These are phyloP conservation scores for Tulasnella sp. DNA, from an alignment of 768 basidiomycete species.

Conservation along the genomic window DNA sequence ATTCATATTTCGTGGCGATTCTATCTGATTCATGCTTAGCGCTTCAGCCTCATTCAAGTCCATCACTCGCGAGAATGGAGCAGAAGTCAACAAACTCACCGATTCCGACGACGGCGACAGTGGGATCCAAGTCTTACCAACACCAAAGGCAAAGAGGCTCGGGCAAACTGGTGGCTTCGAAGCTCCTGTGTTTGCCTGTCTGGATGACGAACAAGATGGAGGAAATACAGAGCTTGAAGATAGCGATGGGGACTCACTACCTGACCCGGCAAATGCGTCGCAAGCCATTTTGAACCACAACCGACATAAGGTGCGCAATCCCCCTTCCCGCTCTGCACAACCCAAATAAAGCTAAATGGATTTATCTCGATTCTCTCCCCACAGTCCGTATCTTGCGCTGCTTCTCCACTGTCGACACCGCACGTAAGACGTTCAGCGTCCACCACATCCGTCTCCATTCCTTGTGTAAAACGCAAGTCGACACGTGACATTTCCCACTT, in stretches of 20 bases:
- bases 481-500: not conserved
- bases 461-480: not conserved
- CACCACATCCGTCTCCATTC: not conserved
- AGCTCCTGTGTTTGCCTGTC: not conserved
- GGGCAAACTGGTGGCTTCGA: not conserved
- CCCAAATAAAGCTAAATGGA: too few relatives aligned
- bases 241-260: not conserved
- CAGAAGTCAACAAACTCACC: not conserved
- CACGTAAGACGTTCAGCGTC: not conserved
- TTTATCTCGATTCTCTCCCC: too few relatives aligned
- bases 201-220: not conserved
- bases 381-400: not conserved
- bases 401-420: not conserved
- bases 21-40: not conserved
- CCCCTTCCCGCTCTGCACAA: too few relatives aligned
- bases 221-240: not conserved
- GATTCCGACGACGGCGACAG: constrained; percentile 11
- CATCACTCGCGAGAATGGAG: not conserved
- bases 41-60: not conserved
- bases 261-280: not conserved
- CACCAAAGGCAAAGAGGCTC: not conserved
- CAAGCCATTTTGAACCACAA: too few relatives aligned
- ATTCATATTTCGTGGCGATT: too few relatives aligned
- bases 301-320: too few relatives aligned
- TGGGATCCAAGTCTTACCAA: not conserved